Base-by-base conservation (phyloP, 306 rosid species). In the Prosopis cineraria region DNA sequence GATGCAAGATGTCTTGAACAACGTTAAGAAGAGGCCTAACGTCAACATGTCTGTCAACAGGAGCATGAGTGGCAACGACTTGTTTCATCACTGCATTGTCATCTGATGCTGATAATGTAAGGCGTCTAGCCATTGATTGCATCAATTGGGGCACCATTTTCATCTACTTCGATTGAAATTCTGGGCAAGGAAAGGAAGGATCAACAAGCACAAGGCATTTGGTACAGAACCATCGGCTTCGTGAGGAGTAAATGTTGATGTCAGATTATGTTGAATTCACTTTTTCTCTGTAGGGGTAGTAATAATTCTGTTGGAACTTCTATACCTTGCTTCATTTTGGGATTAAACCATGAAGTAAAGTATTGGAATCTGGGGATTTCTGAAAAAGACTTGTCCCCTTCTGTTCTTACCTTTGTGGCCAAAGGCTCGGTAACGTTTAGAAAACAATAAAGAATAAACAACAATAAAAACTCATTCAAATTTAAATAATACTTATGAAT, bases 241-340 rank as follows among this genome's bases (percentile, higher is more conserved):
- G 34, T 52, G 60, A 19, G 20, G 29, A 36, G 33, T 48, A 58
- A 48, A n/a, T 71, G n/a, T n/a, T n/a, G 71, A 53, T 17, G 41
- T 56, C 59, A 25, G 71, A 65, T 74, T 59, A 17, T 43, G 68
- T 6, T 74, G 64, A 73, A 70, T 80, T 40, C 14, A 7, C 11
- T 13, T 58, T 58, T 27, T 11, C 36, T 58, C 27, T 58, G 24
- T 27, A 0, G 5, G 63, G 7, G 3, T 20, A 20, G 19, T 58
- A 29, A 58, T 25, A 58, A 30, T 60, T 16, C 67, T 13, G 67
- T 60, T 29, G 20, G 20, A 60, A 30, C 25, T 65, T 37, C 76
- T 87, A 58, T 58, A 81, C 93, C 90, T 89, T 91, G 87, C 96
- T 91, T 91, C 82, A 68, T 40, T 30, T 63, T 69, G 73, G 83